Percentiles rank a stretch among this genome's conserved stretches.
Conservation (phyloP, 2,329 filamentous ascomycete genomes). For the Pseudohalonectria lignicola region DNA sequence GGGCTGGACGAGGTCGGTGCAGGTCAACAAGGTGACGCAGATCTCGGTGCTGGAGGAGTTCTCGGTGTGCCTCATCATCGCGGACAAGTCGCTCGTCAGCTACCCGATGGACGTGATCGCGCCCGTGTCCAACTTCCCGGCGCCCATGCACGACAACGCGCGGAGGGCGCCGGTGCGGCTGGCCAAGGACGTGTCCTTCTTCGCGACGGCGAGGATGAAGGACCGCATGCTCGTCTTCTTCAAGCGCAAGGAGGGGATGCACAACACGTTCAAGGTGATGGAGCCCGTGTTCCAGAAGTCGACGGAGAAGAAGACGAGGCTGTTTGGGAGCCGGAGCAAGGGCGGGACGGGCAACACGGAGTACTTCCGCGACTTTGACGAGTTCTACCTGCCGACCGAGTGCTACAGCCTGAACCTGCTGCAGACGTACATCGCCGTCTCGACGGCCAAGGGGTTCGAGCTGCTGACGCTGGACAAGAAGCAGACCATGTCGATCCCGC, state of each 20-base stretch:
- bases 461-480: constrained; percentile 97
- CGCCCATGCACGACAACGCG: constrained; percentile 57
- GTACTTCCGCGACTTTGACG: constrained; percentile 95
- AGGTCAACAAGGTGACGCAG: constrained; percentile 70
- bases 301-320: constrained; percentile 66
- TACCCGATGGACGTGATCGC: constrained; percentile 85
- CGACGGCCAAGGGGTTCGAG: constrained; percentile 86
- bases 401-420: constrained; percentile 94
- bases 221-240: constrained; percentile 91
- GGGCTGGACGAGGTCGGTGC: constrained; percentile 79
- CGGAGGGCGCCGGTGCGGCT: constrained; percentile 86
- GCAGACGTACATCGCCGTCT: constrained; percentile 85
- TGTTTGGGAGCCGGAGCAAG: constrained; percentile 47
- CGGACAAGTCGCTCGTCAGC: constrained; percentile 82
- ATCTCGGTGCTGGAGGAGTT: constrained; percentile 94
- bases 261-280: constrained; percentile 92
- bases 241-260: constrained; percentile 87
- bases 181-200: constrained; percentile 90
- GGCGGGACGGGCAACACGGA: constrained; percentile 66
- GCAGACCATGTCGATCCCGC: constrained; percentile 80
- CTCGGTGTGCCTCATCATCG: constrained; percentile 80
- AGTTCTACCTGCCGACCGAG: constrained; percentile 95
- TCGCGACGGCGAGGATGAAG: constrained; percentile 94
- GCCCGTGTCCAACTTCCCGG: constrained; percentile 49
- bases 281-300: constrained; percentile 94